phyloP scores from a whole-genome alignment of 192 early-diverging fungal genomes.

The Entophlyctis helioformis region DNA sequence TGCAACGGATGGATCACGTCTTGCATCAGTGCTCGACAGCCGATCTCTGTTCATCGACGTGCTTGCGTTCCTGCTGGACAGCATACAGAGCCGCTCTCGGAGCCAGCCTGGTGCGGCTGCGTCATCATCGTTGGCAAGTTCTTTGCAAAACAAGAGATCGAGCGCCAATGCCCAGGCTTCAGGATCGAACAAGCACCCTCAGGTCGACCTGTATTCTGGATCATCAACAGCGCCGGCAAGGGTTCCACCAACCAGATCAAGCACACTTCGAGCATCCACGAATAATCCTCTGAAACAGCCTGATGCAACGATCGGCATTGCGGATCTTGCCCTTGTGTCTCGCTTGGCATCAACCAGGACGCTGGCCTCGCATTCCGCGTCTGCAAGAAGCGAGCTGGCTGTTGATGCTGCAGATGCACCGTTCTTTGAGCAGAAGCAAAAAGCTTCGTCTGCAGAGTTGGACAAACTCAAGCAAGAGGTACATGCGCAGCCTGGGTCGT shows the following conservation, averaged over 20 bases:
- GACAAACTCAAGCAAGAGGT: too few relatives aligned
- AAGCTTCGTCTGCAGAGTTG: too few relatives aligned
- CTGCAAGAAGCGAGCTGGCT: too few relatives aligned
- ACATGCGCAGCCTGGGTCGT: too few relatives aligned
- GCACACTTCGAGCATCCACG: too few relatives aligned
- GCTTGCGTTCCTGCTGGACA: neutral
- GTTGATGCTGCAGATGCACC: too few relatives aligned
- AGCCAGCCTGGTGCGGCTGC: neutral
- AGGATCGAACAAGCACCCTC: neutral
- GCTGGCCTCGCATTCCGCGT: too few relatives aligned
- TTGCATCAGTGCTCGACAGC: neutral
- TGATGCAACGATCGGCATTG: too few relatives aligned
- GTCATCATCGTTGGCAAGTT: neutral
- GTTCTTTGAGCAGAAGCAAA: too few relatives aligned
- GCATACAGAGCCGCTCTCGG: neutral
- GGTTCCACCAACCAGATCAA: neutral
- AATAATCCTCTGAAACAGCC: too few relatives aligned
- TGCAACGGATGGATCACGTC: neutral
- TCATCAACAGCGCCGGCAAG: neutral
- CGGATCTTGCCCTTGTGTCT: too few relatives aligned
- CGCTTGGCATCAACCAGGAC: too few relatives aligned
- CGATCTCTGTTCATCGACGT: neutral
- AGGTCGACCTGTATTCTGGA: neutral
- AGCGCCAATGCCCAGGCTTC: neutral
- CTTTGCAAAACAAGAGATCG: neutral